phyloP scores from a whole-genome alignment of 768 basidiomycete genomes.

The Tulasnella sp. region DNA sequence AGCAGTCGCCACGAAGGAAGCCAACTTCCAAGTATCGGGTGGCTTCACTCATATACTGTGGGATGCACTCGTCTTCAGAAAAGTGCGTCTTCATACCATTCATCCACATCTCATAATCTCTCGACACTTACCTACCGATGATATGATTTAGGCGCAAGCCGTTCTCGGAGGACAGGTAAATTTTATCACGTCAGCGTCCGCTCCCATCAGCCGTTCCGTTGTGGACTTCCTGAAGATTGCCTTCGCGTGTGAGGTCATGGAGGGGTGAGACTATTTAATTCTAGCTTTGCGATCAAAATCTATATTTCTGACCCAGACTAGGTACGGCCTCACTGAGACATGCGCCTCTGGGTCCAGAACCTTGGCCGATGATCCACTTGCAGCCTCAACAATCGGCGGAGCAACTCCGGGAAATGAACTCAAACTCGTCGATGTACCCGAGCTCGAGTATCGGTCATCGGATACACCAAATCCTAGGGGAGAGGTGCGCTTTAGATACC shows the following conservation, averaged over 20 bases:
- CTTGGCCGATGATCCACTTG: constrained; percentile 18
- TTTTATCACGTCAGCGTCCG: constrained; percentile 68
- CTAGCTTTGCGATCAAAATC: too few species aligned
- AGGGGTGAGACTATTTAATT: too few species aligned
- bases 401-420: constrained; percentile 41
- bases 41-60: constrained; percentile 65
- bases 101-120: neutral
- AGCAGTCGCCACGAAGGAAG: constrained; percentile 66
- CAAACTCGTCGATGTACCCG: constrained; percentile 83
- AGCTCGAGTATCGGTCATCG: constrained; percentile 75
- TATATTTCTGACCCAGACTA: too few species aligned
- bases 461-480: constrained; percentile 88
- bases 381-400: neutral
- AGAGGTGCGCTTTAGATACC: constrained; percentile 39
- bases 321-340: constrained; percentile 87
- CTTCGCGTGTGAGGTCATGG: constrained; percentile 57
- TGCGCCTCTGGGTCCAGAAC: constrained; percentile 48
- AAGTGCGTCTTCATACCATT: constrained; percentile 38
- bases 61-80: constrained; percentile 85
- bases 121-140: neutral
- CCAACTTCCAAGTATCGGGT: constrained; percentile 56
- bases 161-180: constrained; percentile 70
- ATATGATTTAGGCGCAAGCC: constrained; percentile 62
- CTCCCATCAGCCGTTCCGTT: constrained; percentile 75
- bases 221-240: constrained; percentile 85